phyloP scores from a whole-genome alignment of 1,284 basidiomycete species.

The Cryptococcus maquisensis region DNA sequence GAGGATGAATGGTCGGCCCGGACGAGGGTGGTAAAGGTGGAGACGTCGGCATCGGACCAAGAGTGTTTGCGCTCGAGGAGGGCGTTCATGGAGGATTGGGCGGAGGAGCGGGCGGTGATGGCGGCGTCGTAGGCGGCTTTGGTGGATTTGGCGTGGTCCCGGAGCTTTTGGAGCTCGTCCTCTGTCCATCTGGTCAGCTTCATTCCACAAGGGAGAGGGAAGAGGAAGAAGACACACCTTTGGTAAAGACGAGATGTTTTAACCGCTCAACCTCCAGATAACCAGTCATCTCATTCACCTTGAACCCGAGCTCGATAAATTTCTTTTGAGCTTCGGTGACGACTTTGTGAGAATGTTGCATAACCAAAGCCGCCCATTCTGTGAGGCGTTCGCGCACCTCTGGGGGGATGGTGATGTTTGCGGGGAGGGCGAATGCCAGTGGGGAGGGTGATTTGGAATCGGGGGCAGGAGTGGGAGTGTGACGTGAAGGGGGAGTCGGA shows the following conservation, averaged over 20 bases:
- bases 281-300: slow-evolving; percentile 79
- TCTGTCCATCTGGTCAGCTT: slow-evolving; percentile 23
- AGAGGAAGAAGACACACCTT: slow-evolving; percentile 57
- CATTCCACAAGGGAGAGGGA: no score
- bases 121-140: slow-evolving; percentile 71
- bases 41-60: slow-evolving; percentile 73
- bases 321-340: slow-evolving; percentile 44
- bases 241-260: slow-evolving; percentile 69
- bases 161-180: slow-evolving; percentile 44
- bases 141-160: slow-evolving; percentile 63
- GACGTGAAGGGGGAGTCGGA: no score
- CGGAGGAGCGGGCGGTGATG: slow-evolving; percentile 66
- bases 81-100: slow-evolving; percentile 85
- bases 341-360: slow-evolving; percentile 14
- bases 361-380: slow-evolving; percentile 7
- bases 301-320: slow-evolving; percentile 67
- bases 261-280: slow-evolving; percentile 83
- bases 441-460: not conserved
- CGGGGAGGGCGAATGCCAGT: not conserved
- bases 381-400: slow-evolving; percentile 8
- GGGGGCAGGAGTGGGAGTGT: no score
- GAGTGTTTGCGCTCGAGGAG: slow-evolving; percentile 80
- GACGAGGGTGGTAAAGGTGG: slow-evolving; percentile 77
- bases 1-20: slow-evolving; percentile 79
- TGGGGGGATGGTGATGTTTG: slow-evolving; percentile 4